Base-by-base conservation (phyloP, 495 filamentous ascomycete genomes). In the Aspergillus olivimuriae region DNA sequence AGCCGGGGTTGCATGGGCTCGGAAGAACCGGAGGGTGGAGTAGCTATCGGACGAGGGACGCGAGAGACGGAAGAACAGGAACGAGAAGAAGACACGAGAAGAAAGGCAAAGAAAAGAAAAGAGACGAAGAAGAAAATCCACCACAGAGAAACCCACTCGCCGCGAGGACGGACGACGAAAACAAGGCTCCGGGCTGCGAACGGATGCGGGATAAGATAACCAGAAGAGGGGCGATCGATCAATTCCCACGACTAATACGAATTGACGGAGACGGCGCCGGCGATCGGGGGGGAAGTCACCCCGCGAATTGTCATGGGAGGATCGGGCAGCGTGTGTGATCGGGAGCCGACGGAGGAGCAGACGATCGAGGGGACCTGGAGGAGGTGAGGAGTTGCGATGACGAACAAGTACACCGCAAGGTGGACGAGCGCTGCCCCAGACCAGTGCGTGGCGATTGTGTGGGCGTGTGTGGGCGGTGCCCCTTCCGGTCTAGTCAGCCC, bases 41-140 rank as follows among this genome's bases (percentile, higher is more conserved):
- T n/a, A n/a, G n/a, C n/a, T n/a, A n/a, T n/a, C n/a, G n/a, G n/a
- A n/a, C n/a, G n/a, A n/a, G n/a, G n/a, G n/a, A n/a, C n/a, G n/a
- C n/a, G n/a, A n/a, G n/a, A n/a, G n/a, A n/a, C n/a, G n/a, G n/a
- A n/a, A n/a, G n/a, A n/a, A n/a, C n/a, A 33, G 14, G 30, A 39
- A 34, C 19, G 32, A 30, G 39, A 23, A 35, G 14, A 37, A 41
- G 9, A 32, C 23, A 41, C 32, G 21, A 28, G 42, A 35, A 15
- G 36, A 20, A 37, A 30, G 18, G 20, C 36, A 31, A 42, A 36
- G 42, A 20, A 32, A 45, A 44, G 37, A 12, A 30, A 36, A 45
- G 14, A 38, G 12, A 16, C 14, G 14, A 39, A 39, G 32, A 23
- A 30, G 43, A 37, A 32, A 47, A 37, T 44, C 21, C 6, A 28